These are phyloP conservation scores for Schrenkiella parvula DNA, from an alignment of 345 rosid species.

Conservation along the genomic window DNA sequence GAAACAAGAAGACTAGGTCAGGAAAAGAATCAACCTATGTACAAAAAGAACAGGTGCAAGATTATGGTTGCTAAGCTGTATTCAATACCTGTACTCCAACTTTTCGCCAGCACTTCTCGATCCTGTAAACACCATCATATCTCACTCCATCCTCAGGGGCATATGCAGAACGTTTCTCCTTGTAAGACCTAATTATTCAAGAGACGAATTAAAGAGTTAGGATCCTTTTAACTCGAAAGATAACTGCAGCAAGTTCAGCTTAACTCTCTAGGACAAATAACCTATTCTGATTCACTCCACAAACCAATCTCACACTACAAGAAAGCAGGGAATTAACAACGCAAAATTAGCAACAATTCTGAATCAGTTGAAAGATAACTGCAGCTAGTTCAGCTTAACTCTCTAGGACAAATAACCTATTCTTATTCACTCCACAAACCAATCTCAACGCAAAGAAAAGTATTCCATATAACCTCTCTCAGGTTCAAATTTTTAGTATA, in stretches of 20 bases:
- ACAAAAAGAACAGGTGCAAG: background rate
- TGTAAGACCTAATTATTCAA: conserved; percentile 57
- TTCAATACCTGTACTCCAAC: conserved; percentile 51
- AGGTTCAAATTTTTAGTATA: background rate
- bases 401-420: background rate
- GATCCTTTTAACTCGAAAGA: background rate
- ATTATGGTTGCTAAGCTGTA: too few species aligned
- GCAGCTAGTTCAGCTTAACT: too few species aligned
- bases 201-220: background rate
- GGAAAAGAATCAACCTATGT: background rate
- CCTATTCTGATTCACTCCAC: too few species aligned
- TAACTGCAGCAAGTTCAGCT: background rate
- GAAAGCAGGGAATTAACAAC: too few species aligned
- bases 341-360: too few species aligned
- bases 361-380: too few species aligned
- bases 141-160: conserved; percentile 69
- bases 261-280: too few species aligned
- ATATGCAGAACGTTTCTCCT: conserved; percentile 67
- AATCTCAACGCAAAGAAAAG: background rate
- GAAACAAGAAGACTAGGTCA: background rate
- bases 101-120: conserved; percentile 84
- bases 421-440: background rate
- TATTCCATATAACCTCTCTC: too few species aligned
- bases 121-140: conserved; percentile 81
- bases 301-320: too few species aligned